These are phyloP conservation scores for Ambrosia trifida DNA, from an alignment of 129 eudicot species.

Conservation along the genomic window DNA sequence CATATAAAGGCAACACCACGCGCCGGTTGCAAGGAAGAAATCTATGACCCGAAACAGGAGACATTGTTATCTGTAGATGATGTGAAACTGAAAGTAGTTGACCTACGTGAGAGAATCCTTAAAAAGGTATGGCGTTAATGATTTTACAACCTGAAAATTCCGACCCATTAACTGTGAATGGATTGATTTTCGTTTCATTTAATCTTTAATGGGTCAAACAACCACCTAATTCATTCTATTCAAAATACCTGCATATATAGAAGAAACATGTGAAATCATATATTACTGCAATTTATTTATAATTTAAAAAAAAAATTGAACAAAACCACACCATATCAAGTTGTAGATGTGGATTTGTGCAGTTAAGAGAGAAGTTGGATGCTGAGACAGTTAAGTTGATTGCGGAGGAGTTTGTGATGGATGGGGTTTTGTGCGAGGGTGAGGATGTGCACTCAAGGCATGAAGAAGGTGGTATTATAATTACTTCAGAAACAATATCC, in stretches of 20 bases:
- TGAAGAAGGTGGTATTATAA: constrained; percentile 31
- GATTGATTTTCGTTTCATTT: neutral
- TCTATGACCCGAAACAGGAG: constrained; percentile 41
- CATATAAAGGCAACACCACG: constrained; percentile 70
- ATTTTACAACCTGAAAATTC: neutral
- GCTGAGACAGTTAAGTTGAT: constrained; percentile 59
- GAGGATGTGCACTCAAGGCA: constrained; percentile 58
- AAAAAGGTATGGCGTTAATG: constrained; percentile 45
- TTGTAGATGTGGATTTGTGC: constrained; percentile 25
- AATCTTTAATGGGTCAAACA: neutral
- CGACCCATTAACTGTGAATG: neutral
- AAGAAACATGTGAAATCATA: neutral
- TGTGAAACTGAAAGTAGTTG: constrained; percentile 40
- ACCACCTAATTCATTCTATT: neutral
- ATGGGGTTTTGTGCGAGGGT: constrained; percentile 53
- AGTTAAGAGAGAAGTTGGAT: constrained; percentile 66
- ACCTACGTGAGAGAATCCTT: constrained; percentile 52
- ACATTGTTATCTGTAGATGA: constrained; percentile 21
- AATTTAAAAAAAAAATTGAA: neutral
- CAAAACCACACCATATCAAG: neutral
- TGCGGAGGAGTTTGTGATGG: constrained; percentile 57
- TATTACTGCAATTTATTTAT: neutral
- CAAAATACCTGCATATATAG: neutral
- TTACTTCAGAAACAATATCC: constrained; percentile 54
- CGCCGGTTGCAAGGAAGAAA: constrained; percentile 44